Base-by-base conservation (phyloP, 257 asterid genomes). In the Misopates orontium region DNA sequence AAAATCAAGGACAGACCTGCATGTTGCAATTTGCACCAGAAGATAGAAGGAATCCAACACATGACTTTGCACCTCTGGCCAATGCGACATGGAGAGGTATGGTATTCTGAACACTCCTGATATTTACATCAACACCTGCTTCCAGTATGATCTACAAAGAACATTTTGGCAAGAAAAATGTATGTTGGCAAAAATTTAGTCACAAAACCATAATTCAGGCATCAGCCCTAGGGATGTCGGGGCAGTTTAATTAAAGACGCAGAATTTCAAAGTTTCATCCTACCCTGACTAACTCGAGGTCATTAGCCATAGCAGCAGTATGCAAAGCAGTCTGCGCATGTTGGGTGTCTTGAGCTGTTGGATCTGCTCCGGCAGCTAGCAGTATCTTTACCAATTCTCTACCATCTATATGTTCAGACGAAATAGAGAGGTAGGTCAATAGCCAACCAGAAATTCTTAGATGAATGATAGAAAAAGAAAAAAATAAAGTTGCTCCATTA, bases 31-130 rank as follows among this genome's bases (percentile, higher is more conserved):
- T 77, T 69, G 99, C 97, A 56, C 99, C 97, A 66, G 99, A 84
- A 74, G 99, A 84, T 66, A 94, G 74, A 78, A 90, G 99, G 79
- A 88, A 81, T 59, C 82, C 95, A 55, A 94, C 99, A 74, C 97
- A 86, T 74, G 97, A 86, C 66, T 90, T 94, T 74, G 99, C 91
- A 69, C 99, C 97, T 85, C 99, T 86, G 65, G 96, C 96, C 86
- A 94, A 78, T 71, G 99, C 99, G 76, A 94, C 96, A 78, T 94
- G 99, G 44, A 94, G 95, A 69, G 99, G 97, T 71, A 85, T 83
- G 59, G 95, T 85, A 70, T 88, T 94, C 80, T 84, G 91, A 73
- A 73, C 78, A 75, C 86, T 90, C 82, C 93, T 90, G 83, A 83
- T 84, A 78, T 94, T 90, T 50, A 90, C 99, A 78, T 94, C 88